Percentiles rank a stretch among this genome's conserved stretches.
phyloP scores from a whole-genome alignment of 1,284 basidiomycete genomes.

The Naganishia cerealis region DNA sequence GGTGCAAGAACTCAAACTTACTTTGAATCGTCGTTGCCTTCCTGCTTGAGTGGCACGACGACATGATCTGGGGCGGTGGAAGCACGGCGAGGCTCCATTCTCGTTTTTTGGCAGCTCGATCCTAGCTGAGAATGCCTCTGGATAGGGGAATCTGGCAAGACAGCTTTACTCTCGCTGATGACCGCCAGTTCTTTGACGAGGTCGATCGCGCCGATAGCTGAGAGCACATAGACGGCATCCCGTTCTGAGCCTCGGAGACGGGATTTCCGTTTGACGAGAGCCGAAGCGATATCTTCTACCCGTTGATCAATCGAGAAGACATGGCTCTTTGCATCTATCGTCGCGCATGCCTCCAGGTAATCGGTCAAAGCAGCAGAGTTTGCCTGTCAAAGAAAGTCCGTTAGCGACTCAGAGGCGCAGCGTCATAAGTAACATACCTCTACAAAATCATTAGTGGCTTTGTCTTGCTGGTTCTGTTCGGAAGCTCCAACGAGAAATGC shows the following conservation, averaged over 20 bases:
- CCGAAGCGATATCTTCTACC: conserved; percentile 21
- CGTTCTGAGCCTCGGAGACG: conserved; percentile 3
- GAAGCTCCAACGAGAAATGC: conserved; percentile 28
- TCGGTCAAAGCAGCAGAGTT: conserved; percentile 18
- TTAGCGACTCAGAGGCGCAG: background rate
- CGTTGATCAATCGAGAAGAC: conserved; percentile 21
- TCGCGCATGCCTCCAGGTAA: conserved; percentile 18
- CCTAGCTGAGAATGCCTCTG: background rate
- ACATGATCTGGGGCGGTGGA: background rate
- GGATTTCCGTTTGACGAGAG: conserved; percentile 15
- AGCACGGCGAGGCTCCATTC: background rate
- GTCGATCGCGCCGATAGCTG: conserved; percentile 16
- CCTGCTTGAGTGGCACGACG: background rate
- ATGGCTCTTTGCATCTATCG: background rate
- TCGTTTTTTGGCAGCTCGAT: background rate
- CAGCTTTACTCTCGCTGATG: conserved; percentile 8
- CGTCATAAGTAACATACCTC: background rate
- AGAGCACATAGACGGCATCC: conserved; percentile 16
- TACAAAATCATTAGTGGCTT: conserved; percentile 21
- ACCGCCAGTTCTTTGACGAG: conserved; percentile 12
- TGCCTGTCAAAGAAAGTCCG: background rate
- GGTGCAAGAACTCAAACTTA: background rate
- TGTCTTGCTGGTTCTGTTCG: conserved; percentile 22
- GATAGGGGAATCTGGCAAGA: background rate
- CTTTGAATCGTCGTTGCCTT: background rate